Conservation (phyloP, 2,329 filamentous ascomycete genomes). For the Alternaria tenuissima region DNA sequence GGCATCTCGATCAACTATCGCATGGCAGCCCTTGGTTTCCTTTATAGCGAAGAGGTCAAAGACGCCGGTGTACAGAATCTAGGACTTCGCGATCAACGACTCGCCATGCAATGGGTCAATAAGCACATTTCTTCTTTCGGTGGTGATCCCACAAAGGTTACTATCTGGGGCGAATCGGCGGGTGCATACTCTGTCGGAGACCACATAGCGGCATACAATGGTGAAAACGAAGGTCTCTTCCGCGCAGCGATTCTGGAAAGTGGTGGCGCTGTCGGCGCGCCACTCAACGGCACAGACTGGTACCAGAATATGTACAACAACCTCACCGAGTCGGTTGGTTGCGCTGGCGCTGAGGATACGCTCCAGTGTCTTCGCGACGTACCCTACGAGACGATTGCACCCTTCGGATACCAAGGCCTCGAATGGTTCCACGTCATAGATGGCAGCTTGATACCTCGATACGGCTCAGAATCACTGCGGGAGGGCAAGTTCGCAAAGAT, state of each 20-base stretch:
- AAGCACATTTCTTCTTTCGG: slow-evolving; percentile 62
- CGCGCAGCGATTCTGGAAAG: slow-evolving; percentile 54
- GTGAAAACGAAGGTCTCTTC: slow-evolving; percentile 50
- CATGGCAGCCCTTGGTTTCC: slow-evolving; percentile 60
- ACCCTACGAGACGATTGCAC: slow-evolving; percentile 37
- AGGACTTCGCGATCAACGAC: slow-evolving; percentile 69
- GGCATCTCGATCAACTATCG: slow-evolving; percentile 57
- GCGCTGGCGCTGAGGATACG: slow-evolving; percentile 29
- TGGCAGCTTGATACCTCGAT: slow-evolving; percentile 33
- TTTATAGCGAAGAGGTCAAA: slow-evolving; percentile 54
- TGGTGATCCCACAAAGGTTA: slow-evolving; percentile 66
- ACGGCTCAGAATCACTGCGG: slow-evolving; percentile 44
- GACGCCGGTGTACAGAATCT: slow-evolving; percentile 52
- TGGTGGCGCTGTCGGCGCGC: slow-evolving; percentile 41
- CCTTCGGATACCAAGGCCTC: slow-evolving; percentile 36
- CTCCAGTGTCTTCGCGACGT: slow-evolving; percentile 39
- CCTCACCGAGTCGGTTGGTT: slow-evolving; percentile 37
- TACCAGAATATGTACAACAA: slow-evolving; percentile 44
- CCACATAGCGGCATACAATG: slow-evolving; percentile 52
- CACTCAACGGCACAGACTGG: slow-evolving; percentile 44
- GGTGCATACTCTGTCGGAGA: slow-evolving; percentile 65
- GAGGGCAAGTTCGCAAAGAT: slow-evolving; percentile 68
- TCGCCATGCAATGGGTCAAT: slow-evolving; percentile 68
- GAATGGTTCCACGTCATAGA: slow-evolving; percentile 47
- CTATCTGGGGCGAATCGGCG: slow-evolving; percentile 68